Percentiles rank a stretch among this genome's conserved stretches.
Conservation (phyloP, 164 flowering plant genomes). For the Nymphaea thermarum region DNA sequence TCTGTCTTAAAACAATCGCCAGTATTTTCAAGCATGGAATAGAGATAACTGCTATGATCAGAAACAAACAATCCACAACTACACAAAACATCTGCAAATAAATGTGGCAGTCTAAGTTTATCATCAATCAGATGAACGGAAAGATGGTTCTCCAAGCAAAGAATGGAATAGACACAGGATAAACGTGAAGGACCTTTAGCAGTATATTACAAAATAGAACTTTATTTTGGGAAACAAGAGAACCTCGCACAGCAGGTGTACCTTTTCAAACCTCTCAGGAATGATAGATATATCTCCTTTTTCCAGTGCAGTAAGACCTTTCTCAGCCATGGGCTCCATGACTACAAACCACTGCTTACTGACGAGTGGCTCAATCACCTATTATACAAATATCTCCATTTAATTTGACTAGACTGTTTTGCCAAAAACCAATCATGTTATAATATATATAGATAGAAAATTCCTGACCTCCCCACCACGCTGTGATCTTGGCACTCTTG, state of each 20-base stretch:
- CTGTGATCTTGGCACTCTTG: slow-evolving; percentile 89
- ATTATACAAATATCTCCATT: background rate
- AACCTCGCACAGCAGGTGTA: slow-evolving; percentile 8
- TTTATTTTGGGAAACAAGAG: no score
- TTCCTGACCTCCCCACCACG: slow-evolving; percentile 90
- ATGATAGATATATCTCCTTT: slow-evolving; percentile 62
- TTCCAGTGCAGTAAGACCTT: slow-evolving; percentile 78
- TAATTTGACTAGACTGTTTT: background rate
- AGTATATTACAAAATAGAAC: no score
- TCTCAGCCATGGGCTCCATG: slow-evolving; percentile 94
- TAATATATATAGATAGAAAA: background rate
- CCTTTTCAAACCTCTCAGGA: slow-evolving; percentile 98
- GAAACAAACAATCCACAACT: no score
- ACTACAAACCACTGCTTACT: slow-evolving; percentile 98
- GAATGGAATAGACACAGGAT: no score
- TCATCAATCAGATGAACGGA: no score
- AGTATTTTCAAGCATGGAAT: no score
- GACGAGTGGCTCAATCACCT: slow-evolving; percentile 91
- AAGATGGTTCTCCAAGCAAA: no score
- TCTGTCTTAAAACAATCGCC: no score
- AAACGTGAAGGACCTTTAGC: no score
- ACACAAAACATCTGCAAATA: no score
- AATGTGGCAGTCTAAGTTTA: no score
- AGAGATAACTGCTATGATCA: no score
- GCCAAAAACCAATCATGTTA: background rate